Evolutionary conservation across 805 yeast genomes (phyloP), one percentile per base, ranked within the genome.

Genomic region (Candida berthetii): DNA sequence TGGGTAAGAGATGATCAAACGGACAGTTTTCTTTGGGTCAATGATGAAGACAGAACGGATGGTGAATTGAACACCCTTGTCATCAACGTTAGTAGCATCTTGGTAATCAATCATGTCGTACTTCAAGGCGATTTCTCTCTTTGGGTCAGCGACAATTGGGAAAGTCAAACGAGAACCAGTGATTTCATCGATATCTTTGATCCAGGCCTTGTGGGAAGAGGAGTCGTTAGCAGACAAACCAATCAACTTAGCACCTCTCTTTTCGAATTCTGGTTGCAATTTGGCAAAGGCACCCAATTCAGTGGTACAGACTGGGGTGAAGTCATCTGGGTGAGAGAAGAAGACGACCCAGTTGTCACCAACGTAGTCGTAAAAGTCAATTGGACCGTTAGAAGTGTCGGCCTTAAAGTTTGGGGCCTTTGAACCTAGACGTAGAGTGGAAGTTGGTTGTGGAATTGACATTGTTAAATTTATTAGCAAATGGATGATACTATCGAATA

Each of bases 281-380:
- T 77, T 74, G 48, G 87, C 82, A 55, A 82, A 81, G 7, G 87
- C 88, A 48, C 88, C 88, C 45, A 82, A 68, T 61, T 82, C 89
- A 39, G 89, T 82, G 48, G 88, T 82, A 61, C 89, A 82, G 37
- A 82, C 85, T 29, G 89, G 89, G 17, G 89, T 82, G 69, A 78
- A 82, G 59, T 82, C 88, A 49, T 80, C 87, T 42, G 89, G 89
- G 58, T 82, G 88, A 27, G 85, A 78, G 65, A 82, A 82, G 47
- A 82, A 70, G 33, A 82, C 77, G 36, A 70, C 72, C 88, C 89
- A 82, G 43, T 70, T 63, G 55, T 71, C 69, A 29, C 80, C 85
- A 43, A 76, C 69, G 63, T 64, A 82, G 45, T 77, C 74, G 62
- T 81, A 82, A 68, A 82, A 80, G 47, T 74, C 72, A 46, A 82